Percentiles rank a stretch among this genome's conserved stretches.
These are phyloP conservation scores for Allium sativum DNA, from an alignment of 106 monocot genomes.

Conservation along the genomic window DNA sequence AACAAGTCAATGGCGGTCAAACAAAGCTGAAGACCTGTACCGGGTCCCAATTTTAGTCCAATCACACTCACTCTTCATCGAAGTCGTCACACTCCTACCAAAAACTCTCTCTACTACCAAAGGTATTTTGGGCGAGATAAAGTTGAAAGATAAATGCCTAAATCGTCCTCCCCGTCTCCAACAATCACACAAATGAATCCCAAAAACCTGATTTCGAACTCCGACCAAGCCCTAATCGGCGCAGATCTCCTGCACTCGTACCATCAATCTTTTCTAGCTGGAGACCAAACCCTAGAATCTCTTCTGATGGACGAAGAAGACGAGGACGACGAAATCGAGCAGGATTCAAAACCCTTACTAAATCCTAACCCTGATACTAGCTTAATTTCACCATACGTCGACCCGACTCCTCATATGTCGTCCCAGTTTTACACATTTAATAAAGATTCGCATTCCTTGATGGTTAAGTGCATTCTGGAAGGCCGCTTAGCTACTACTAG, in stretches of 20 bases:
- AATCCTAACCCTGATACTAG: slow-evolving; percentile 7
- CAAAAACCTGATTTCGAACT: slow-evolving; percentile 16
- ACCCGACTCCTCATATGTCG: slow-evolving; percentile 57
- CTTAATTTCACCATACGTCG: slow-evolving; percentile 13
- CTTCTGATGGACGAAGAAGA: slow-evolving; percentile 15
- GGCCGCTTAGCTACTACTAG: slow-evolving; percentile 36
- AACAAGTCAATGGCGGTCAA: too few species aligned
- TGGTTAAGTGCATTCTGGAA: slow-evolving; percentile 62
- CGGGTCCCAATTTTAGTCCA: too few species aligned
- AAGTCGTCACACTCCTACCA: too few species aligned
- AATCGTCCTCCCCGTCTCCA: slow-evolving; percentile 44
- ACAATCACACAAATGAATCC: slow-evolving; percentile 50
- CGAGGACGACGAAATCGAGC: slow-evolving; percentile 7
- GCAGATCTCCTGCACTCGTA: slow-evolving; percentile 25
- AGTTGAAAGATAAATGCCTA: slow-evolving; percentile 33
- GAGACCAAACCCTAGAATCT: slow-evolving; percentile 10
- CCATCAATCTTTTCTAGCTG: slow-evolving; percentile 22
- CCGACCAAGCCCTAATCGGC: slow-evolving; percentile 12
- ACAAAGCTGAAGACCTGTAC: too few species aligned
- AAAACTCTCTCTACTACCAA: too few species aligned
- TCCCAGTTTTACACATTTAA: slow-evolving; percentile 79
- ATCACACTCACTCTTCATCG: too few species aligned
- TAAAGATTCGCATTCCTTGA: slow-evolving; percentile 38
- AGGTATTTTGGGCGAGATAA: too few species aligned
- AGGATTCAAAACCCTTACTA: slow-evolving; percentile 4